Evolutionary conservation across 768 basidiomycete genomes (phyloP).

Genomic region (Boletellus ananas): DNA sequence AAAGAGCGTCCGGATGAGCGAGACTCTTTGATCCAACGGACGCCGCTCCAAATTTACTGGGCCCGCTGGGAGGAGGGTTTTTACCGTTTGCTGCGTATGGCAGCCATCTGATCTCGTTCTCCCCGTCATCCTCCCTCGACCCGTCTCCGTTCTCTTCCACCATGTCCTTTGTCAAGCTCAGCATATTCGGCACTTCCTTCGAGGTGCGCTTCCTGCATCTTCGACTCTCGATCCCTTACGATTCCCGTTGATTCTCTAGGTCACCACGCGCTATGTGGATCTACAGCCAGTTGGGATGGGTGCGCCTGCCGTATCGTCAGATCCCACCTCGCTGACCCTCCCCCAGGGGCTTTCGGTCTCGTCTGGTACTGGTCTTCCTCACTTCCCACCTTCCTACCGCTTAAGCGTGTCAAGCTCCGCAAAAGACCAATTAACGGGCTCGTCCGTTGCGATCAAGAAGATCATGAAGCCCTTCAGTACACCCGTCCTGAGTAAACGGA

Average conservation of each 20-base stretch:
- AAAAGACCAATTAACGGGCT: constrained; percentile 90
- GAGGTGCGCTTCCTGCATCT: constrained; percentile 52
- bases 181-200: constrained; percentile 97
- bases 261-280: constrained; percentile 98
- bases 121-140: constrained; percentile 15
- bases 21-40: constrained; percentile 5
- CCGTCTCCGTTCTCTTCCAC: background rate
- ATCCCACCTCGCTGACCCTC: constrained; percentile 17
- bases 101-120: constrained; percentile 9
- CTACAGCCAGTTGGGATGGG: constrained; percentile 99
- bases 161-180: constrained; percentile 97
- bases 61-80: constrained; percentile 16
- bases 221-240: constrained; percentile 13
- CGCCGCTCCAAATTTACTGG: constrained; percentile 7
- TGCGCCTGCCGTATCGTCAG: constrained; percentile 36
- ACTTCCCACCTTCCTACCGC: background rate
- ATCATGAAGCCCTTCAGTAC: constrained; percentile 99
- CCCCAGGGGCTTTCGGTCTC: constrained; percentile 85
- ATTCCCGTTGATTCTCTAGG: constrained; percentile 45
- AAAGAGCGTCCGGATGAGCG: constrained; percentile 1
- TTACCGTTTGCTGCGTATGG: constrained; percentile 6
- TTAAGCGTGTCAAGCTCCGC: constrained; percentile 60
- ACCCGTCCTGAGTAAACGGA: constrained; percentile 95
- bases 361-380: constrained; percentile 66
- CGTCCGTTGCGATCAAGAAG: constrained; percentile 98